A percentile compares a stretch with the other conserved stretches of the same genome.
These are phyloP conservation scores for Candida krabiensis DNA, from an alignment of 805 yeast species.

Conservation along the genomic window DNA sequence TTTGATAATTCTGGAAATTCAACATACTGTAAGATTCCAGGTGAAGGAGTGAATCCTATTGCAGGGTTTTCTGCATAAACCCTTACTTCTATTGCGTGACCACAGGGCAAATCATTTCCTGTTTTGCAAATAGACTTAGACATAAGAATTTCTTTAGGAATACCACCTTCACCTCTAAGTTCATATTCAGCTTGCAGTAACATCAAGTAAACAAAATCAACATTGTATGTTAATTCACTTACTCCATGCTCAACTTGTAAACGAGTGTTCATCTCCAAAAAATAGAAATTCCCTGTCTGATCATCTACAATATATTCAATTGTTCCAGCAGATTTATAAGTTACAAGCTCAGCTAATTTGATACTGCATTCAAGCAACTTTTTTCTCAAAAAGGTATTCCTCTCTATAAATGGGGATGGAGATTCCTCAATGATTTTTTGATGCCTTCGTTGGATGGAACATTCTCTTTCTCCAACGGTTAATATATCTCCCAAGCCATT, in stretches of 20 bases:
- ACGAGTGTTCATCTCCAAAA: slow-evolving; percentile 93
- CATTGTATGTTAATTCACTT: slow-evolving; percentile 90
- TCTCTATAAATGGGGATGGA: slow-evolving; percentile 92
- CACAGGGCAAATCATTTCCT: slow-evolving; percentile 44
- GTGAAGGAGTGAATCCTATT: slow-evolving; percentile 90
- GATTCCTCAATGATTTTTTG: slow-evolving; percentile 95
- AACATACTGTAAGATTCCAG: slow-evolving; percentile 87
- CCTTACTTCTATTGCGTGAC: slow-evolving; percentile 95
- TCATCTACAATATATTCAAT: slow-evolving; percentile 92
- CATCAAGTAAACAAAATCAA: slow-evolving; percentile 97
- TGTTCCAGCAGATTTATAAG: slow-evolving; percentile 95
- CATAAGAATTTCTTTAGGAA: slow-evolving; percentile 29
- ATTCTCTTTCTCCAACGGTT: slow-evolving; percentile 94
- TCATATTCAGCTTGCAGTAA: slow-evolving; percentile 81
- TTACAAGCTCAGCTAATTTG: slow-evolving; percentile 72
- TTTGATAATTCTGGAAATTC: slow-evolving; percentile 78
- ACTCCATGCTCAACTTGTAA: slow-evolving; percentile 97
- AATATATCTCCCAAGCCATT: slow-evolving; percentile 90
- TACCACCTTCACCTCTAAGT: slow-evolving; percentile 70
- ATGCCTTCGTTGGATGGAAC: slow-evolving; percentile 94
- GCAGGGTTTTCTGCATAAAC: slow-evolving; percentile 95
- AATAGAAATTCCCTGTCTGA: slow-evolving; percentile 81
- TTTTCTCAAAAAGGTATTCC: slow-evolving; percentile 52
- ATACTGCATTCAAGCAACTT: slow-evolving; percentile 80
- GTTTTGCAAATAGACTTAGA: background rate